A percentile compares a stretch with the other conserved stretches of the same genome.
Evolutionary conservation across 805 yeast species (phyloP).

Genomic region (Pichia exigua): DNA sequence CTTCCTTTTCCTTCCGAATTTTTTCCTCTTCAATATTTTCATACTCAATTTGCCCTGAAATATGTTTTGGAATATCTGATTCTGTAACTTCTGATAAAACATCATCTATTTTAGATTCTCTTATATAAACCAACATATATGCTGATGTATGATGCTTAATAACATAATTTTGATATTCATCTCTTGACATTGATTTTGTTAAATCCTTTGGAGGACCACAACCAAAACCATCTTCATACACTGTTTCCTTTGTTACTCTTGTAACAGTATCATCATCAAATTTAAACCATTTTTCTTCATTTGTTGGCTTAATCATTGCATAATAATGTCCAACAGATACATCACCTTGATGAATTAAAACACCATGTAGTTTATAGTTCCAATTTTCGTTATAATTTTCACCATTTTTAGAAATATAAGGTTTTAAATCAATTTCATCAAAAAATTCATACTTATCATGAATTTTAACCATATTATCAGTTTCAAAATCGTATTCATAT

Average conservation of each 20-base stretch:
- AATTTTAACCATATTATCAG: slow-evolving; percentile 81
- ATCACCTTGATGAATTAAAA: slow-evolving; percentile 92
- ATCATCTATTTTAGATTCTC: slow-evolving; percentile 49
- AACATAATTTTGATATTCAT: slow-evolving; percentile 55
- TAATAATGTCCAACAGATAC: slow-evolving; percentile 95
- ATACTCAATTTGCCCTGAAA: slow-evolving; percentile 53
- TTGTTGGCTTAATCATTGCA: slow-evolving; percentile 80
- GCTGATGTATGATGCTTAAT: slow-evolving; percentile 87
- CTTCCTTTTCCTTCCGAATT: slow-evolving; percentile 56
- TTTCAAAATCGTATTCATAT: slow-evolving; percentile 87
- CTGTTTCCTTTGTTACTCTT: slow-evolving; percentile 76
- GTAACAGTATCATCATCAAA: slow-evolving; percentile 96
- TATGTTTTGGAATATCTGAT: slow-evolving; percentile 57
- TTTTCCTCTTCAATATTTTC: slow-evolving; percentile 53
- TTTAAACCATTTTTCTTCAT: slow-evolving; percentile 61
- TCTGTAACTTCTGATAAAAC: slow-evolving; percentile 53
- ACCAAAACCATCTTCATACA: slow-evolving; percentile 89
- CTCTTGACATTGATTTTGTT: slow-evolving; percentile 44
- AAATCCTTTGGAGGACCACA: slow-evolving; percentile 51
- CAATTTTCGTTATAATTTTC: slow-evolving; percentile 47
- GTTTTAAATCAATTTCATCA: slow-evolving; percentile 67
- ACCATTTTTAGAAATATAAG: slow-evolving; percentile 60
- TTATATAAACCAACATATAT: slow-evolving; percentile 90
- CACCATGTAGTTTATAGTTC: slow-evolving; percentile 85
- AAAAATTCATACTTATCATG: slow-evolving; percentile 92